Percentiles rank a stretch among this genome's conserved stretches.
phyloP scores from a whole-genome alignment of 257 asterid genomes.

The Solanum ossicruentum region DNA sequence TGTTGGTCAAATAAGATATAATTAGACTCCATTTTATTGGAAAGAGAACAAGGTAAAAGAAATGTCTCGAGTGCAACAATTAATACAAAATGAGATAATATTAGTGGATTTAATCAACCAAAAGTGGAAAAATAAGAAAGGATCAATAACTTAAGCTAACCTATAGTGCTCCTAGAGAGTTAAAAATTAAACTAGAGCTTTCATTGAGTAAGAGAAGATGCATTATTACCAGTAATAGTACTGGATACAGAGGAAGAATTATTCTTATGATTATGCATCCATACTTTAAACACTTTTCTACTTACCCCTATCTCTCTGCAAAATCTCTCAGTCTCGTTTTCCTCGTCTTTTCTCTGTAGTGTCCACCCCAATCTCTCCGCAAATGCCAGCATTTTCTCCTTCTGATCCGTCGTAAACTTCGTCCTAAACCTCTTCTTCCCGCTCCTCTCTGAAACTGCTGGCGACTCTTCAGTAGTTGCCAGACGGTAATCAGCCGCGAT shows the following conservation, averaged over 20 bases:
- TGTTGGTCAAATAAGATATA: background rate
- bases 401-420: conserved; percentile 57
- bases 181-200: background rate
- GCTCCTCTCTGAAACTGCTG: conserved; percentile 15
- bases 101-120: background rate
- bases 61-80: background rate
- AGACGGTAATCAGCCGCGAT: background rate
- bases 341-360: conserved; percentile 40
- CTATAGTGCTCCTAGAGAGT: background rate
- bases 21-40: background rate
- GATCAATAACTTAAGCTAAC: background rate
- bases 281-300: conserved; percentile 66
- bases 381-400: conserved; percentile 53
- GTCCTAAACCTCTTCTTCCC: conserved; percentile 56
- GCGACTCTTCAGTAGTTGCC: background rate
- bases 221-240: conserved; percentile 30
- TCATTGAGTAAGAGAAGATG: conserved; percentile 43
- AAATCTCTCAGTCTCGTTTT: conserved; percentile 56
- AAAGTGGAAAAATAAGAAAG: background rate
- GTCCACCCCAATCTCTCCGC: conserved; percentile 70
- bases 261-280: conserved; percentile 77
- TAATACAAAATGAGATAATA: background rate
- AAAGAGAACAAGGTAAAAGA: background rate
- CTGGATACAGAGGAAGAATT: conserved; percentile 12
- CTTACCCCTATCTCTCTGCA: conserved; percentile 51